phyloP scores from a whole-genome alignment of 208 protist genomes.

The Trypanosoma cruzi region DNA sequence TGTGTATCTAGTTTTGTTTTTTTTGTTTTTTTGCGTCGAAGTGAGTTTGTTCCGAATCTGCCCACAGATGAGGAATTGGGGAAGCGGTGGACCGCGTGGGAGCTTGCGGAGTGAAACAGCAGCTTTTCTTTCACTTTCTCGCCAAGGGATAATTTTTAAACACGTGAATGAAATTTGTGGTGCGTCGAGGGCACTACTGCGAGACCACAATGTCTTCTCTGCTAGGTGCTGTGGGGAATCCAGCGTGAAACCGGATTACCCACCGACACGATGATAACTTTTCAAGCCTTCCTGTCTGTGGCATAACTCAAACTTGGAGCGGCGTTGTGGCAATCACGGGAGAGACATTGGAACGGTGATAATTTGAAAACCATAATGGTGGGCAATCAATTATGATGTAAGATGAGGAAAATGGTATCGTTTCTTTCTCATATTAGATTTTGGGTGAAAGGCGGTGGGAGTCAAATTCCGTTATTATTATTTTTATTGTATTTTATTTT shows the following conservation, averaged over 20 bases:
- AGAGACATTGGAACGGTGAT: constrained; percentile 48
- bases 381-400: constrained; percentile 61
- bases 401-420: constrained; percentile 65
- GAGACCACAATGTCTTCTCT: constrained; percentile 83
- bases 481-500: too few relatives aligned
- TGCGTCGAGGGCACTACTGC: constrained; percentile 75
- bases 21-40: too few relatives aligned
- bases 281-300: constrained; percentile 78
- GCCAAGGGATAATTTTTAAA: constrained; percentile 82
- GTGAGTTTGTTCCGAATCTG: constrained; percentile 79
- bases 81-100: constrained; percentile 48
- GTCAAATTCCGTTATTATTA: too few relatives aligned
- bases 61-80: constrained; percentile 88
- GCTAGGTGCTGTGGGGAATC: constrained; percentile 66
- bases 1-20: constrained; percentile 71
- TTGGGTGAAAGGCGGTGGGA: constrained; percentile 55
- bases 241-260: constrained; percentile 64
- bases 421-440: constrained; percentile 73
- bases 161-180: constrained; percentile 80
- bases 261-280: constrained; percentile 69
- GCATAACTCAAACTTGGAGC: constrained; percentile 79
- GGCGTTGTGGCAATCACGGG: constrained; percentile 47
- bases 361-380: constrained; percentile 51
- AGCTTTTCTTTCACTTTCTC: too few relatives aligned
- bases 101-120: constrained; percentile 68